Evolutionary conservation across 257 asterid species (phyloP), one percentile per base, ranked within the genome.

Genomic region (Fraxinus anomala): DNA sequence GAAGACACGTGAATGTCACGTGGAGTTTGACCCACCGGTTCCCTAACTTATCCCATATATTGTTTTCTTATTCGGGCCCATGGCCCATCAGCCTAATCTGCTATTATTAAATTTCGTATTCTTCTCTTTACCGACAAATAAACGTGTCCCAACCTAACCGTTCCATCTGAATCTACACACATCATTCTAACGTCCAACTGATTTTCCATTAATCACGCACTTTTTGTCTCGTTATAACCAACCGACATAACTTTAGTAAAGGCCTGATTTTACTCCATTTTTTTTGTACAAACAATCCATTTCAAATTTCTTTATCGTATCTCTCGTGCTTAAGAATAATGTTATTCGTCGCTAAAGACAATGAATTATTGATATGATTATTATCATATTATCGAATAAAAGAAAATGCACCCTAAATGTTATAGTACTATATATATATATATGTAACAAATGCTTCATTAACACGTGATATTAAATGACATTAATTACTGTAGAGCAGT

Each of bases 11-110:
- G 88, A 80, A 76, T 76, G 74, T 80, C 90, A 89, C 89, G 88
- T 88, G 89, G 82, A 63, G 24, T 77, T 75, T 85, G 94, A 79
- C 92, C 89, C 89, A 85, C 88, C 78, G 73, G 51, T 42, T 16
- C 51, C 47, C 51, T 13, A 2, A 13, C 28, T 26, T 26, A 26
- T 26, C 28, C 28, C 28, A 26, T 1, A 54, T 6, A 5, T 7
- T 54, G 6, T 54, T 17, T 54, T 5, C 65, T 54, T 13, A 47
- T 2, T 14, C 56, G 19, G 24, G 26, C 66, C 66, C 66, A 16
- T 56, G 28, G 66, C 66, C 66, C 66, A 56, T 56, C 7, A 13
- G 21, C 23, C 23, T 51, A 19, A 51, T 19, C 23, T 19, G 23
- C 63, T 51, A 12, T 56, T n/a, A 56, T 39, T 39, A 39, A 39